Evolutionary conservation across 2,329 filamentous ascomycete genomes (phyloP).

Genomic region (Berkeleyomyces basicola): DNA sequence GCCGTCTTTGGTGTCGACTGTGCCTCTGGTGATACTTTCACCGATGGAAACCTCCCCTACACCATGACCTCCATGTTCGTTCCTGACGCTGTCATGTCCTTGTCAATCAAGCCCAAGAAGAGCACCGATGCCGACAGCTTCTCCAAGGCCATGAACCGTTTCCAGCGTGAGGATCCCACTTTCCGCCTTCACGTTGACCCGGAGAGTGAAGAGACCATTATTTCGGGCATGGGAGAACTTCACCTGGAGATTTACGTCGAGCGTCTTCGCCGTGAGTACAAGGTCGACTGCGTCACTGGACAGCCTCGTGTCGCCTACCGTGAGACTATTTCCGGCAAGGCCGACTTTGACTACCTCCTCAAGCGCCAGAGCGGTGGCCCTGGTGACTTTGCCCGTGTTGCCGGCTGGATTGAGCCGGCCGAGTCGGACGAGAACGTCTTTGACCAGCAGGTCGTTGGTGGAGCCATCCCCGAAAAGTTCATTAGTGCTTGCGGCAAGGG

Average conservation of each 20-base stretch:
- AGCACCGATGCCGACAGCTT: constrained; percentile 86
- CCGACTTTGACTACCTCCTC: constrained; percentile 82
- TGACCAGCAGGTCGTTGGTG: constrained; percentile 74
- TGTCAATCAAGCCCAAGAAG: constrained; percentile 92
- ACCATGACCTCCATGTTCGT: constrained; percentile 98
- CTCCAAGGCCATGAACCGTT: constrained; percentile 95
- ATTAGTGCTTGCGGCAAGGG: constrained; percentile 89
- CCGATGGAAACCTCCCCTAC: constrained; percentile 80
- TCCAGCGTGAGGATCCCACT: constrained; percentile 95
- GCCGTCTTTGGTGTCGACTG: constrained; percentile 97
- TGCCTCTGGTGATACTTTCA: constrained; percentile 95
- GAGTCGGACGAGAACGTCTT: constrained; percentile 59
- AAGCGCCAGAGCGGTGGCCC: constrained; percentile 93
- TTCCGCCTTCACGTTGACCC: constrained; percentile 87
- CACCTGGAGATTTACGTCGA: constrained; percentile 97
- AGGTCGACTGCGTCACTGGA: constrained; percentile 87
- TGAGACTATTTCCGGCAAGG: constrained; percentile 68
- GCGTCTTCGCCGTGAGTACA: constrained; percentile 91
- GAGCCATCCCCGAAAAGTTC: constrained; percentile 89
- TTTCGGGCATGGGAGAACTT: constrained; percentile 94
- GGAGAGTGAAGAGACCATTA: constrained; percentile 92
- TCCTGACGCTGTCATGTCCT: constrained; percentile 91
- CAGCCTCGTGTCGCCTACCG: constrained; percentile 94
- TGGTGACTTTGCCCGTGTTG: constrained; percentile 86
- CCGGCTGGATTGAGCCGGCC: constrained; percentile 80